Conservation (phyloP, 495 filamentous ascomycete genomes). For the Aspergillus steynii region DNA sequence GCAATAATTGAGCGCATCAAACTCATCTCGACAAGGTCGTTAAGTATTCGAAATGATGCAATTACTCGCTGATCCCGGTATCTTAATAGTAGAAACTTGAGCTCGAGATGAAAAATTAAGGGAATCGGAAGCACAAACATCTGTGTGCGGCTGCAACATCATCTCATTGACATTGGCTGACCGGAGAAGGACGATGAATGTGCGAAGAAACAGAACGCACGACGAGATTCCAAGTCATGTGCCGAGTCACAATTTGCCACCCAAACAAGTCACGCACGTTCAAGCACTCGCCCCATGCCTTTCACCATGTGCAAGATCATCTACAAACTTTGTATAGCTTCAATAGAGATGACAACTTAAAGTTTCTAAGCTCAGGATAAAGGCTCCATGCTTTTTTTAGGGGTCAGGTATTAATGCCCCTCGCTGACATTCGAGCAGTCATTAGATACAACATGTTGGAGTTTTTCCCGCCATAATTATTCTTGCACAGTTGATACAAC, state of each 20-base stretch:
- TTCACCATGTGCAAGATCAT: too few species aligned
- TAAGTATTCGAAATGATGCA: not conserved
- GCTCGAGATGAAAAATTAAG: not conserved
- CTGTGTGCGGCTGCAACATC: not conserved
- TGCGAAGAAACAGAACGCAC: not conserved
- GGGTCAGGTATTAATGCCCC: not conserved
- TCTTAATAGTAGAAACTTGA: not conserved
- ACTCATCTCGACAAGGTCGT: not conserved
- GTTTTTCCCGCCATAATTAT: too few species aligned
- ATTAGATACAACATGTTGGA: not conserved
- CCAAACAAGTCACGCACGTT: not conserved
- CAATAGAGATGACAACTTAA: not conserved
- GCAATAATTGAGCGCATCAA: not conserved
- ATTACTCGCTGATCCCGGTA: not conserved
- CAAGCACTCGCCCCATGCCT: not conserved
- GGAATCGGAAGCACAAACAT: not conserved
- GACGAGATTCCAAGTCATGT: not conserved
- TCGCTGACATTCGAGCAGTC: not conserved
- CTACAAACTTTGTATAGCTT: not conserved
- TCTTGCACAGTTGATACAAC: not conserved
- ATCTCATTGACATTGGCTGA: not conserved
- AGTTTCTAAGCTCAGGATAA: not conserved
- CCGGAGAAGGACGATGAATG: not conserved
- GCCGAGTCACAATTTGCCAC: not conserved
- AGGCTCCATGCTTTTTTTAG: not conserved